A percentile compares a stretch with the other conserved stretches of the same genome.
These are phyloP conservation scores for Plantago ovata DNA, from an alignment of 257 asterid genomes.

Conservation along the genomic window DNA sequence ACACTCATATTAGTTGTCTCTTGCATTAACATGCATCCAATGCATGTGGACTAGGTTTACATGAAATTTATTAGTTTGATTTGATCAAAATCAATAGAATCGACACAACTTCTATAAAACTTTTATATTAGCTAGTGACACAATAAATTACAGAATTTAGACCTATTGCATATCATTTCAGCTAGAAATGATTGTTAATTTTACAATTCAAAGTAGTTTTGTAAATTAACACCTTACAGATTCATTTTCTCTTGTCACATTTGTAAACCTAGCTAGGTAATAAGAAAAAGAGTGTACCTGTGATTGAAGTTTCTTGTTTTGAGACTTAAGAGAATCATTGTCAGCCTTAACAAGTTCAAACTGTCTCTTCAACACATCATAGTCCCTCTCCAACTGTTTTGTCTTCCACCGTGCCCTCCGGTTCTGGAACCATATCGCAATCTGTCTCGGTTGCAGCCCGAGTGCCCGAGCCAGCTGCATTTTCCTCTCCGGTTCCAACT, in stretches of 20 bases:
- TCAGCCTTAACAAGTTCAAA: conserved; percentile 64
- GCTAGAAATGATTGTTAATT: too few relatives aligned
- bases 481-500: conserved; percentile 81
- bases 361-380: conserved; percentile 59
- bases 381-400: conserved; percentile 79
- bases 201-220: too few relatives aligned
- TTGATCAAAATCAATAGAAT: too few relatives aligned
- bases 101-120: too few relatives aligned
- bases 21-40: too few relatives aligned
- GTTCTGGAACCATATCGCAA: conserved; percentile 91
- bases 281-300: conserved; percentile 61
- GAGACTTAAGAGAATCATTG: conserved; percentile 65
- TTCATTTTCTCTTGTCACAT: too few relatives aligned
- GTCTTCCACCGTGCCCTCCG: conserved; percentile 89
- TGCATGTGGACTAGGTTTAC: neutral
- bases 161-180: too few relatives aligned
- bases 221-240: too few relatives aligned
- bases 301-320: conserved; percentile 59
- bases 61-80: neutral
- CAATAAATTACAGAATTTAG: too few relatives aligned
- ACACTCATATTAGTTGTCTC: neutral
- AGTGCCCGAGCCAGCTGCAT: conserved; percentile 71
- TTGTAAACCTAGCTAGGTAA: too few relatives aligned
- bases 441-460: conserved; percentile 77
- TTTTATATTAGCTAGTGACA: too few relatives aligned